These are phyloP conservation scores for Hansenula lynferdii DNA, from an alignment of 1,139 yeast genomes.

Conservation along the genomic window DNA sequence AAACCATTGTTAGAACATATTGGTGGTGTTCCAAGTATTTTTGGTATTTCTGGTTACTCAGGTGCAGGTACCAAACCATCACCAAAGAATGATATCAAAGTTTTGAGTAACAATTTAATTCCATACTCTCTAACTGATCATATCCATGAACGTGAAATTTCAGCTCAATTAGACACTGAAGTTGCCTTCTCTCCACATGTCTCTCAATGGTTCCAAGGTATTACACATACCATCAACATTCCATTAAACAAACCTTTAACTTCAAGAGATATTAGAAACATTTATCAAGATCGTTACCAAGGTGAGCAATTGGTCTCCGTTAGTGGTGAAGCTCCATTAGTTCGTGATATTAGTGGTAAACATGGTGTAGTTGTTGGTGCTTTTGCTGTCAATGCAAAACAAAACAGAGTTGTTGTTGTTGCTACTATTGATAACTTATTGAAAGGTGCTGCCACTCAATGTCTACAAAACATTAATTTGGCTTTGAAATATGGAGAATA, in stretches of 20 bases:
- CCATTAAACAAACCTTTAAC: slow-evolving; percentile 75
- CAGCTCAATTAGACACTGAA: slow-evolving; percentile 67
- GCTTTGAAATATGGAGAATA: slow-evolving; percentile 89
- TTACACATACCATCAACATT: slow-evolving; percentile 83
- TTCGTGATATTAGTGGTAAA: slow-evolving; percentile 85
- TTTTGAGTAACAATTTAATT: slow-evolving; percentile 75
- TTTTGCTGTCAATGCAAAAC: slow-evolving; percentile 84
- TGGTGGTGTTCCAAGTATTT: slow-evolving; percentile 72
- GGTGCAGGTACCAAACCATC: slow-evolving; percentile 99
- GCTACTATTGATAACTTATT: slow-evolving; percentile 94
- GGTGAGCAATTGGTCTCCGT: slow-evolving; percentile 84
- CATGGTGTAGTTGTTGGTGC: slow-evolving; percentile 96
- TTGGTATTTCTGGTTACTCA: slow-evolving; percentile 97
- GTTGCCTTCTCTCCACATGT: slow-evolving; percentile 96
- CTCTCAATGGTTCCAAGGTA: slow-evolving; percentile 99
- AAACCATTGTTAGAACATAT: slow-evolving; percentile 70
- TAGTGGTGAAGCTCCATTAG: slow-evolving; percentile 88
- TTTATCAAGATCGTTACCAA: slow-evolving; percentile 84
- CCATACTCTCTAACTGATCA: slow-evolving; percentile 97
- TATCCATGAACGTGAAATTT: slow-evolving; percentile 91
- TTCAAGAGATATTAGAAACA: slow-evolving; percentile 75
- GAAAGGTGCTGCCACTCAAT: slow-evolving; percentile 99
- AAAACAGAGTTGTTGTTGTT: slow-evolving; percentile 87
- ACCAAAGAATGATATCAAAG: slow-evolving; percentile 81
- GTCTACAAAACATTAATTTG: slow-evolving; percentile 91